phyloP scores from a whole-genome alignment of 495 filamentous ascomycete genomes.

The Letharia lupina region DNA sequence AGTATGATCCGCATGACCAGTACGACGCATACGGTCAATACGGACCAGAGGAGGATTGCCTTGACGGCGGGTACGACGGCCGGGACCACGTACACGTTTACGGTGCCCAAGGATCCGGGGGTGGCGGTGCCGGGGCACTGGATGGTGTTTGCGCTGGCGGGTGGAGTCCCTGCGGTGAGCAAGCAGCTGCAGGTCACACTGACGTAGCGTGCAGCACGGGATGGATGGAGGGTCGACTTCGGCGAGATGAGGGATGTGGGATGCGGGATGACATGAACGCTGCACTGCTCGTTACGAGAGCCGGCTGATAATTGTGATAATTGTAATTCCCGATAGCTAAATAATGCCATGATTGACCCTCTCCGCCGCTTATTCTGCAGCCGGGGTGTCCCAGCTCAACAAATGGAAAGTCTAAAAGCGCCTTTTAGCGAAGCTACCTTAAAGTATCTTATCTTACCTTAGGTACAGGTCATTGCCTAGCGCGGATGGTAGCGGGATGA shows the following conservation, averaged over 20 bases:
- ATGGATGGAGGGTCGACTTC: background rate
- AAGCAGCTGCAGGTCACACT: background rate
- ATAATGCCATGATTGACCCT: background rate
- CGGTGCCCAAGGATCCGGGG: slow-evolving; percentile 36
- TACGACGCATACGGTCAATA: slow-evolving; percentile 44
- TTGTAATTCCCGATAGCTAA: background rate
- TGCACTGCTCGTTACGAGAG: background rate
- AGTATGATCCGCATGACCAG: slow-evolving; percentile 30
- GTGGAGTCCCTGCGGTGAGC: slow-evolving; percentile 28
- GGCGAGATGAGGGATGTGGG: background rate
- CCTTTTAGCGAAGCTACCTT: background rate
- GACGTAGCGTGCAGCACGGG: background rate
- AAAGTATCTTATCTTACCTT: background rate
- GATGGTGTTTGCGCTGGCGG: slow-evolving; percentile 43
- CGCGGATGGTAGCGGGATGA: background rate
- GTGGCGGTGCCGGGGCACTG: slow-evolving; percentile 42
- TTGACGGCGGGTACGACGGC: slow-evolving; percentile 21
- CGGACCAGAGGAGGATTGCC: slow-evolving; percentile 40
- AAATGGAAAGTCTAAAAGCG: background rate
- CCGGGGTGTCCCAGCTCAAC: background rate
- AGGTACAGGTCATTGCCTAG: background rate
- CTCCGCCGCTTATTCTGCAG: background rate
- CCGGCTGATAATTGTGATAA: background rate
- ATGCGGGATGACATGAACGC: background rate
- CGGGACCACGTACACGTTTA: slow-evolving; percentile 24